A percentile compares a stretch with the other conserved stretches of the same genome.
These are phyloP conservation scores for Cordyceps tenuipes DNA, from an alignment of 2,329 filamentous ascomycete species.

Conservation along the genomic window DNA sequence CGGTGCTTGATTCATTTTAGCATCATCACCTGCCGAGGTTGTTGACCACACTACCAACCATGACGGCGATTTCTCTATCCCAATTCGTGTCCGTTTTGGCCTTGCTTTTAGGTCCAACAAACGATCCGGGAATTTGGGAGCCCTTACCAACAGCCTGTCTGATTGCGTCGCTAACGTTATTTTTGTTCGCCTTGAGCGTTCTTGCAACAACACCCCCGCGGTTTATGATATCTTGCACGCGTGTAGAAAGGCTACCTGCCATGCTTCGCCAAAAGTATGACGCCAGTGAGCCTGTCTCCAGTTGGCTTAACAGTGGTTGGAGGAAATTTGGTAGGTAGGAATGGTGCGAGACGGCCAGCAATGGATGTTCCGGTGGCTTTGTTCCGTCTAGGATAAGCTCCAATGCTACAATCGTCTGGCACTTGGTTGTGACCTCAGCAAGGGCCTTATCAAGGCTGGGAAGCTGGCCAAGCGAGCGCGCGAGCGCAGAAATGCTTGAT, in stretches of 20 bases:
- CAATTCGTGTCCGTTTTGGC: conserved; percentile 48
- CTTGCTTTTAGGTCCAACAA: conserved; percentile 35
- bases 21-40: conserved; percentile 34
- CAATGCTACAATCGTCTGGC: conserved; percentile 85
- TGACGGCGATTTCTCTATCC: conserved; percentile 90
- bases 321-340: conserved; percentile 48
- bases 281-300: conserved; percentile 80
- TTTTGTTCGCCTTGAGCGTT: conserved; percentile 68
- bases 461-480: conserved; percentile 68
- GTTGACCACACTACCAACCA: conserved; percentile 75
- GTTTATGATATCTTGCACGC: conserved; percentile 76
- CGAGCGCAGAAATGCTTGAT: conserved; percentile 65
- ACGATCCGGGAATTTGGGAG: conserved; percentile 55
- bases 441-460: conserved; percentile 76
- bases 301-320: conserved; percentile 60
- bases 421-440: conserved; percentile 71
- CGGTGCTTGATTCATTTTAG: not conserved
- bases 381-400: conserved; percentile 66
- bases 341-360: conserved; percentile 37
- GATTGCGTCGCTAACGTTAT: conserved; percentile 66
- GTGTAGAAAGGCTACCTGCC: conserved; percentile 64
- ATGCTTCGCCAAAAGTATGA: conserved; percentile 92
- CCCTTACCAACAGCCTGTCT: conserved; percentile 76
- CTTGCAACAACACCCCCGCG: conserved; percentile 78
- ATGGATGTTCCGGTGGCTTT: conserved; percentile 60